Conservation (phyloP, 176 grass and related monocot species). For the Cymbopogon citratus region DNA sequence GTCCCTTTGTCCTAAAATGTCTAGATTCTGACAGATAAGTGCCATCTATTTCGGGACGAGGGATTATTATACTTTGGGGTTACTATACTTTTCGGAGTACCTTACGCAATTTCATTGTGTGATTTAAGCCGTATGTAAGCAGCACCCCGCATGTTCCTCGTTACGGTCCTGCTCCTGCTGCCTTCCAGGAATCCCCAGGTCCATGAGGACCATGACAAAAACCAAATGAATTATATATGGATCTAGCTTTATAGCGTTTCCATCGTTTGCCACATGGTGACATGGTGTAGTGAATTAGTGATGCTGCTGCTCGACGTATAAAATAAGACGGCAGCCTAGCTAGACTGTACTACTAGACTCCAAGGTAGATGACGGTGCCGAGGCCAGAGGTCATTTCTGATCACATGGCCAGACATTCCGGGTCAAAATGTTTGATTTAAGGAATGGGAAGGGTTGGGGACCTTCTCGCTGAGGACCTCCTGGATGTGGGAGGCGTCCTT, state of each 20-base stretch:
- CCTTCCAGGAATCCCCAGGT: not conserved
- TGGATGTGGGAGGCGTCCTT: constrained; percentile 88
- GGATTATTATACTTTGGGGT: not conserved
- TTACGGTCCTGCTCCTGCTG: too few species aligned
- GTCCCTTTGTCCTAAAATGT: not conserved
- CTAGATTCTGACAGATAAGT: too few species aligned
- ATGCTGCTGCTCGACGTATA: not conserved
- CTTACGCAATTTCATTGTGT: not conserved
- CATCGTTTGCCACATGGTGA: not conserved
- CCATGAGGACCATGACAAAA: not conserved
- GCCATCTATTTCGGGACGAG: too few species aligned
- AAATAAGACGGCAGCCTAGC: not conserved
- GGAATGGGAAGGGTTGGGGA: not conserved
- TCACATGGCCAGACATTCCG: too few species aligned
- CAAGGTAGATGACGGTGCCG: not conserved
- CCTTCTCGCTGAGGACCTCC: constrained; percentile 99
- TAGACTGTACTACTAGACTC: not conserved
- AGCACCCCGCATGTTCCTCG: too few species aligned
- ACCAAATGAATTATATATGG: not conserved
- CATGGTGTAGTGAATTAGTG: not conserved
- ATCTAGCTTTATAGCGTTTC: not conserved
- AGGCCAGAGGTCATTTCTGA: not conserved
- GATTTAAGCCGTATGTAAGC: not conserved
- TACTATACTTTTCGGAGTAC: not conserved
- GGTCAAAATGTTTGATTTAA: not conserved